A percentile compares a stretch with the other conserved stretches of the same genome.
phyloP scores from a whole-genome alignment of 108 stramenopile species.

The Nannochloropsis oceanica region DNA sequence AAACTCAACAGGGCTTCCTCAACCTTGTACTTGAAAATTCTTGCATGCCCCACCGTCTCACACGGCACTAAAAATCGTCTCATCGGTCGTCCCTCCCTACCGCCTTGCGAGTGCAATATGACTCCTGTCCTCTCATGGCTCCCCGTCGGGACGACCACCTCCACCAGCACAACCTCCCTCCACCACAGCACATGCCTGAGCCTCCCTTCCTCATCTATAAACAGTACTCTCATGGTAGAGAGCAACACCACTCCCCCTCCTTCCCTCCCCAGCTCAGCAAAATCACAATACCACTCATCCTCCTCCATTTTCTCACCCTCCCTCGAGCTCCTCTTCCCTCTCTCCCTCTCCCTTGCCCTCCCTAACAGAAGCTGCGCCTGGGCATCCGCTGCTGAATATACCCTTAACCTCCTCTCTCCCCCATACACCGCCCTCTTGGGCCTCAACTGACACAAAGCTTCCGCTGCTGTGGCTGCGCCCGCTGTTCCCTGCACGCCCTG shows the following conservation, averaged over 20 bases:
- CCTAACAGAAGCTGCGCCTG: neutral
- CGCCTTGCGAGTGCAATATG: neutral
- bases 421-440: constrained; percentile 19
- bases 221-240: neutral
- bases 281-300: neutral
- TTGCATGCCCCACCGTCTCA: neutral
- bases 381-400: constrained; percentile 13
- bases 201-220: neutral
- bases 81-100: neutral
- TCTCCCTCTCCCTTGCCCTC: neutral
- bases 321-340: neutral
- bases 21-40: neutral
- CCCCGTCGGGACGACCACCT: neutral
- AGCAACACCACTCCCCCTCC: neutral
- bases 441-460: constrained; percentile 8
- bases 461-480: neutral
- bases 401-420: neutral
- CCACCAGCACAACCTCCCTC: neutral
- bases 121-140: neutral
- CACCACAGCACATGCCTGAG: neutral
- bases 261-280: neutral
- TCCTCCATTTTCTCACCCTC: neutral
- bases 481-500: constrained; percentile 49
- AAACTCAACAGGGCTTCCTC: neutral
- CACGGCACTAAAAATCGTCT: neutral